Percentiles rank a stretch among this genome's conserved stretches.
These are phyloP conservation scores for Leccinum incarnatum DNA, from an alignment of 768 basidiomycete genomes.

Conservation along the genomic window DNA sequence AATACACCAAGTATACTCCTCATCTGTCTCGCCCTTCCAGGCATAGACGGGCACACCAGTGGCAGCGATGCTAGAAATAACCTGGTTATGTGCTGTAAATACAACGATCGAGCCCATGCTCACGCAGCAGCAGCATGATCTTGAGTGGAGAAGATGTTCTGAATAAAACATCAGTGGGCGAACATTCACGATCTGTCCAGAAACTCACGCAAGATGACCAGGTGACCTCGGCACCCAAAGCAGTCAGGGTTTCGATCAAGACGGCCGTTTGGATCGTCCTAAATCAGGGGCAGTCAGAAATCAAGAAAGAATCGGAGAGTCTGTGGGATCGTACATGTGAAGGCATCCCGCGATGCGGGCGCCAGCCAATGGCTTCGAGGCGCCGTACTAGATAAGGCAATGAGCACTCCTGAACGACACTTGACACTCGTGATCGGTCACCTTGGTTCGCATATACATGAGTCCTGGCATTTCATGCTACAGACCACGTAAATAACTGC, in stretches of 20 bases:
- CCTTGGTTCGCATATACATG: constrained; percentile 90
- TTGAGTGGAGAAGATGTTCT: constrained; percentile 99
- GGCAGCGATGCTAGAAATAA: constrained; percentile 73
- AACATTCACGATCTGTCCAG: not conserved
- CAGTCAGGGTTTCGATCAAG: constrained; percentile 95
- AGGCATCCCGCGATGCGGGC: constrained; percentile 97
- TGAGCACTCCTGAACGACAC: constrained; percentile 13
- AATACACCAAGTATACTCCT: constrained; percentile 98
- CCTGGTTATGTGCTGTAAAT: not conserved
- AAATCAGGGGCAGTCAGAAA: constrained; percentile 8
- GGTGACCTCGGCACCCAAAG: constrained; percentile 94
- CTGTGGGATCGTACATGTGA: constrained; percentile 70
- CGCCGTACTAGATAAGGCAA: constrained; percentile 56
- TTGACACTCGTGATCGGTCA: constrained; percentile 26
- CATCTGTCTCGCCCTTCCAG: constrained; percentile 99
- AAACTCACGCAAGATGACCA: constrained; percentile 94
- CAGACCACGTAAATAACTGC: constrained; percentile 8
- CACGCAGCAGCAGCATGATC: constrained; percentile 98
- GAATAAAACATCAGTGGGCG: constrained; percentile 5
- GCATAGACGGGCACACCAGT: constrained; percentile 98
- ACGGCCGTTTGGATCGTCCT: constrained; percentile 99
- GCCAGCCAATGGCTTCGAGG: constrained; percentile 83
- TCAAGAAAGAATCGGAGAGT: not conserved
- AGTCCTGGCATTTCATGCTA: constrained; percentile 95
- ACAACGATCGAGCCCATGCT: constrained; percentile 28